Conservation (phyloP, 345 rosid species). For the Limnanthes douglasii region DNA sequence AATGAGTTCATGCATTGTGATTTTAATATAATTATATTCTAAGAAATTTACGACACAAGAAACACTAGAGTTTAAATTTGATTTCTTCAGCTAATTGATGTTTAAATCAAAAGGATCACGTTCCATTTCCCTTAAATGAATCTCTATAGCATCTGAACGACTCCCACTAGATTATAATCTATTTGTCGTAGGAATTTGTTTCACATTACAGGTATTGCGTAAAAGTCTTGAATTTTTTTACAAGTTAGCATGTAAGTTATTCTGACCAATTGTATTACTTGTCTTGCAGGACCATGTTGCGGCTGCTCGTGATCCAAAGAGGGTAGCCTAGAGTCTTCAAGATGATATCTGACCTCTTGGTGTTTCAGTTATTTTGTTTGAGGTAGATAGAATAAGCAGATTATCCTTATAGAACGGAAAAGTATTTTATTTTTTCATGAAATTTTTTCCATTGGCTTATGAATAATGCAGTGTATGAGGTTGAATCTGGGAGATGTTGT, state of each 20-base stretch:
- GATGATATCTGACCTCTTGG: background rate
- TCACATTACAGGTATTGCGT: background rate
- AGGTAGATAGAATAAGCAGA: conserved; percentile 5
- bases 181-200: background rate
- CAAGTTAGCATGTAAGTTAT: no score
- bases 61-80: no score
- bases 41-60: no score
- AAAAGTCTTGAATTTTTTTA: background rate
- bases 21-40: no score
- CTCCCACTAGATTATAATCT: background rate
- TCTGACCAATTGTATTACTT: background rate
- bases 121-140: background rate
- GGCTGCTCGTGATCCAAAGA: conserved; percentile 64
- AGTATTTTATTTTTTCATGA: no score
- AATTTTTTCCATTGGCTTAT: no score
- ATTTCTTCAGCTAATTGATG: background rate
- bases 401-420: no score
- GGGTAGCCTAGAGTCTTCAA: conserved; percentile 19
- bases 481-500: no score
- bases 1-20: background rate
- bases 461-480: no score
- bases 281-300: conserved; percentile 68
- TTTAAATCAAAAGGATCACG: background rate
- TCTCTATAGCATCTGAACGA: background rate
- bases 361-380: conserved; percentile 8